These are phyloP conservation scores for Piper longum DNA, from an alignment of 164 flowering plant genomes.

Conservation along the genomic window DNA sequence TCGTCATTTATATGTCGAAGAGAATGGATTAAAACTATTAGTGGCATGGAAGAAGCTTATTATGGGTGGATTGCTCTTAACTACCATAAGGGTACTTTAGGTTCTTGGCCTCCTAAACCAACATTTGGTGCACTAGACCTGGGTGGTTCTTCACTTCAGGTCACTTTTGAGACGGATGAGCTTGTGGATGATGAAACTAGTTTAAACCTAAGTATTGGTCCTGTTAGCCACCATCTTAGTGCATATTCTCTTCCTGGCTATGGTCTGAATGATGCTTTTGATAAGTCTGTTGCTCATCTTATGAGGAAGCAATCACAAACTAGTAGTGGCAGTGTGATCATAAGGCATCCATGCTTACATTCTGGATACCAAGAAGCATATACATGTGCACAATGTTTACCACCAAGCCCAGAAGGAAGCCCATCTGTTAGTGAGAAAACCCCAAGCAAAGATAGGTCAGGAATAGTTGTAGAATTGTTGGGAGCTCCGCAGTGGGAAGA, in stretches of 20 bases:
- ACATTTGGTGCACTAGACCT: slow-evolving; percentile 94
- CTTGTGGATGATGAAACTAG: slow-evolving; percentile 36
- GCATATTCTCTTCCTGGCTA: slow-evolving; percentile 94
- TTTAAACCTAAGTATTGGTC: slow-evolving; percentile 67
- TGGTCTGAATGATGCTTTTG: slow-evolving; percentile 98
- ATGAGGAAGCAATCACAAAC: slow-evolving; percentile 31
- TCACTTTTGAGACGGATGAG: slow-evolving; percentile 72
- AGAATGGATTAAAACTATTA: slow-evolving; percentile 73
- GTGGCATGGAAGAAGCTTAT: slow-evolving; percentile 93
- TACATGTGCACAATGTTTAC: slow-evolving; percentile 53
- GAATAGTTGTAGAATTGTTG: slow-evolving; percentile 37
- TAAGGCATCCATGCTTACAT: slow-evolving; percentile 84
- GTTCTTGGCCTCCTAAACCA: slow-evolving; percentile 39
- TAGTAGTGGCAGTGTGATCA: slow-evolving; percentile 34
- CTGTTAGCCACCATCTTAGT: slow-evolving; percentile 64
- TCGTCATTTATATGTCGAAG: slow-evolving; percentile 61
- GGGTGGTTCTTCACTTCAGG: slow-evolving; percentile 96
- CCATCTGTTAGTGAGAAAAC: slow-evolving; percentile 29
- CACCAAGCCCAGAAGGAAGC: slow-evolving; percentile 34
- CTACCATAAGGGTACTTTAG: slow-evolving; percentile 50
- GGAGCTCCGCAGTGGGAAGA: slow-evolving; percentile 85
- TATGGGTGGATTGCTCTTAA: slow-evolving; percentile 97
- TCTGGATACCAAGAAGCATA: slow-evolving; percentile 66
- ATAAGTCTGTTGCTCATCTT: slow-evolving; percentile 69
- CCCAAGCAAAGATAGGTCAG: slow-evolving; percentile 32